Conservation (phyloP, 1,284 basidiomycete genomes). For the Cutaneotrichosporon mucoides region DNA sequence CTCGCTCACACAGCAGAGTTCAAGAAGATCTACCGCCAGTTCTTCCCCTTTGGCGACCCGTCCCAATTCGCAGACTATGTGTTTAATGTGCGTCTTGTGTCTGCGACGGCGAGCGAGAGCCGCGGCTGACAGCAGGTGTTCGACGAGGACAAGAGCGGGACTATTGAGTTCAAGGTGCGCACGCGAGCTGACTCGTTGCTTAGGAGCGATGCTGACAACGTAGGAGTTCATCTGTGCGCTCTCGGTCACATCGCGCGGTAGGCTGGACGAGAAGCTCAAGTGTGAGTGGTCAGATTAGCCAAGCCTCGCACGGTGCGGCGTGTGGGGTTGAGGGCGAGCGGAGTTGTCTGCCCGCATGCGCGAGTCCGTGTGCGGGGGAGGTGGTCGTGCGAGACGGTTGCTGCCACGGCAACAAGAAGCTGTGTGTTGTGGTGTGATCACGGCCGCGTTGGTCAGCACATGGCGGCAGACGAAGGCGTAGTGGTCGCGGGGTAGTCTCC, state of each 20-base stretch:
- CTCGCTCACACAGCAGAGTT: slow-evolving; percentile 59
- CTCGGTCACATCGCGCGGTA: slow-evolving; percentile 86
- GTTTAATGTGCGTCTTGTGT: slow-evolving; percentile 61
- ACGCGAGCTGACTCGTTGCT: neutral
- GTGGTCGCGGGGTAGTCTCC: too few relatives aligned
- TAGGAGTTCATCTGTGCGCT: slow-evolving; percentile 96
- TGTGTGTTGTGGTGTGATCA: too few relatives aligned
- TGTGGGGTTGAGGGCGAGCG: too few relatives aligned
- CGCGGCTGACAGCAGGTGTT: slow-evolving; percentile 57
- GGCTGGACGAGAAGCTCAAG: slow-evolving; percentile 96
- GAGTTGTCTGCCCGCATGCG: too few relatives aligned
- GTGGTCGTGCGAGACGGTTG: too few relatives aligned
- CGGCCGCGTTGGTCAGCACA: too few relatives aligned
- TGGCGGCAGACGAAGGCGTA: too few relatives aligned
- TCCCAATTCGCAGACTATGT: slow-evolving; percentile 97
- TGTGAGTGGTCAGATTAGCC: slow-evolving; percentile 58
- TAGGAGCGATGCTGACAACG: neutral
- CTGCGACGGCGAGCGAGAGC: neutral
- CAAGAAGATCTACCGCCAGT: slow-evolving; percentile 97
- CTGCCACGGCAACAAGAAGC: too few relatives aligned
- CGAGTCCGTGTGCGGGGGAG: too few relatives aligned
- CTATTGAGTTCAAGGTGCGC: slow-evolving; percentile 78
- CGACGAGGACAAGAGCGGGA: slow-evolving; percentile 91
- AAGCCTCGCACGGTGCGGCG: neutral
- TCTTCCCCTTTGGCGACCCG: slow-evolving; percentile 99